A percentile compares a stretch with the other conserved stretches of the same genome.
Evolutionary conservation across 2,329 filamentous ascomycete genomes (phyloP).

Genomic region (Corinectria fuckeliana): DNA sequence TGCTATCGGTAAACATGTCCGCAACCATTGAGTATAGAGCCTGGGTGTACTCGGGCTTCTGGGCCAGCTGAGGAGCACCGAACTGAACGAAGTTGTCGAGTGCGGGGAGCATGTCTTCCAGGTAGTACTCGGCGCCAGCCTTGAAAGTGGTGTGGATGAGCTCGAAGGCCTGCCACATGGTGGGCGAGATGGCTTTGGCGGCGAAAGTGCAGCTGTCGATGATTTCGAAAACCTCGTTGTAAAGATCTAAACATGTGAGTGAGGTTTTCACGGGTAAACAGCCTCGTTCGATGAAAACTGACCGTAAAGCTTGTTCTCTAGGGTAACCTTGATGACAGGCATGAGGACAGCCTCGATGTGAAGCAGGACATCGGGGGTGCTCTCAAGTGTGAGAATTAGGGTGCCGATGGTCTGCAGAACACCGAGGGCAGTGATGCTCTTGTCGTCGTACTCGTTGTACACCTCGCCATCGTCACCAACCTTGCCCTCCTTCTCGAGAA

Average conservation of each 20-base stretch:
- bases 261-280: constrained; percentile 2
- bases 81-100: constrained; percentile 98
- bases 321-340: constrained; percentile 93
- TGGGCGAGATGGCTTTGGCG: constrained; percentile 91
- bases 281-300: constrained; percentile 39
- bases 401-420: constrained; percentile 98
- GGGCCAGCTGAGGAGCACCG: constrained; percentile 77
- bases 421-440: constrained; percentile 96
- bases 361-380: constrained; percentile 91
- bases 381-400: constrained; percentile 94
- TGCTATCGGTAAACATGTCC: constrained; percentile 91
- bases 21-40: constrained; percentile 93
- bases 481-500: constrained; percentile 86
- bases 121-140: constrained; percentile 92
- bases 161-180: constrained; percentile 99
- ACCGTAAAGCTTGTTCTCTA: constrained; percentile 97
- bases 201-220: constrained; percentile 99
- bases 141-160: constrained; percentile 97
- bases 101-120: constrained; percentile 98
- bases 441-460: constrained; percentile 95
- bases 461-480: constrained; percentile 77
- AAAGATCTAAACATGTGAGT: constrained; percentile 69
- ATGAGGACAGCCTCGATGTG: constrained; percentile 96
- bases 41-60: constrained; percentile 85
- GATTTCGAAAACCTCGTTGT: constrained; percentile 98